These are phyloP conservation scores for Hygrophila difformis DNA, from an alignment of 257 asterid genomes.

Conservation along the genomic window DNA sequence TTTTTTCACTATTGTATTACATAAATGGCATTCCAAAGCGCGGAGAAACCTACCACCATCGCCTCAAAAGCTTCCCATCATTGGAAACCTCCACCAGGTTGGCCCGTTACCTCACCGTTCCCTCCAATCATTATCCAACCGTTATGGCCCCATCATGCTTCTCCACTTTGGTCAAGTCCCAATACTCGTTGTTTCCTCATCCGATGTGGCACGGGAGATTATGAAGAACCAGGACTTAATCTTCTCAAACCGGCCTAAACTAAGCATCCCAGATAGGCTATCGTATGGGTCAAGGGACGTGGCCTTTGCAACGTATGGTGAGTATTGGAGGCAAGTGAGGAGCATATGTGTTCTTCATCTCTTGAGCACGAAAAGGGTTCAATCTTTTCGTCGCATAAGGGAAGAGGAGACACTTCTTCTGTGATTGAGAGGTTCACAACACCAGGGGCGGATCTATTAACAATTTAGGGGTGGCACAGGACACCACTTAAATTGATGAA, in stretches of 20 bases:
- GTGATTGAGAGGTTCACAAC: conserved; percentile 24
- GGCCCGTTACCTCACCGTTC: conserved; percentile 29
- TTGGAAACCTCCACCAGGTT: conserved; percentile 35
- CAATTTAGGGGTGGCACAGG: no score
- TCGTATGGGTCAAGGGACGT: conserved; percentile 21
- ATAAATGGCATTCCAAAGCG: conserved; percentile 11
- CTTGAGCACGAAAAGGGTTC: conserved; percentile 36
- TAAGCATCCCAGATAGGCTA: conserved; percentile 12
- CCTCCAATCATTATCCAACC: conserved; percentile 25
- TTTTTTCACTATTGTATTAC: conserved; percentile 5
- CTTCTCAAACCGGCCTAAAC: conserved; percentile 29
- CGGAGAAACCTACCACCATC: conserved; percentile 26
- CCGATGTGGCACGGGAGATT: conserved; percentile 24
- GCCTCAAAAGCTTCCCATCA: conserved; percentile 29
- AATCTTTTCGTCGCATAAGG: conserved; percentile 19
- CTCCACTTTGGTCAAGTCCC: conserved; percentile 31
- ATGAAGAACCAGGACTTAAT: conserved; percentile 27
- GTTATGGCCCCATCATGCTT: conserved; percentile 30
- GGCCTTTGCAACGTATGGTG: conserved; percentile 24
- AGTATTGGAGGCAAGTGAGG: conserved; percentile 27
- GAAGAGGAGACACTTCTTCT: conserved; percentile 31
- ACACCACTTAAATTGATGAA: no score
- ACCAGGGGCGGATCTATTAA: no score
- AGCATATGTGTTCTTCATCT: conserved; percentile 34
- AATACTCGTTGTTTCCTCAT: conserved; percentile 29